Evolutionary conservation across 1,284 basidiomycete species (phyloP).

Genomic region (Trametes hirsuta): DNA sequence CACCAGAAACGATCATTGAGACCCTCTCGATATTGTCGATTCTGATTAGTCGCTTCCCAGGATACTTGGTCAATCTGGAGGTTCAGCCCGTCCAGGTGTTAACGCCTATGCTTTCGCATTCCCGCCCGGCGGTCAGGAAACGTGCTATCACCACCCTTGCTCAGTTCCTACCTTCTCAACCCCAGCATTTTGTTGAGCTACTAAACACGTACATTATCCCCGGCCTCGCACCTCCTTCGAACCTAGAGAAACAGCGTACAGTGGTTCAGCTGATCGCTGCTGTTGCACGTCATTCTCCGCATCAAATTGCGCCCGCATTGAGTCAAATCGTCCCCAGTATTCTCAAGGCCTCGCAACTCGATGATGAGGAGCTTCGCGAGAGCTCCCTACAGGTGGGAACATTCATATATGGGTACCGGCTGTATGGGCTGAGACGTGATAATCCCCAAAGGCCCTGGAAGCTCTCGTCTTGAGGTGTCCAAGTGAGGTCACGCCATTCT

Average conservation of each 20-base stretch:
- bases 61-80: constrained; percentile 61
- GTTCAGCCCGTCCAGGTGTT: constrained; percentile 73
- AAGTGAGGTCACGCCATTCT: constrained; percentile 75
- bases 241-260: constrained; percentile 72
- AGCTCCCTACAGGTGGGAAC: constrained; percentile 67
- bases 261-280: constrained; percentile 82
- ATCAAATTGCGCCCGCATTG: constrained; percentile 62
- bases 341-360: constrained; percentile 64
- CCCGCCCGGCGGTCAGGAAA: constrained; percentile 86
- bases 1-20: constrained; percentile 87
- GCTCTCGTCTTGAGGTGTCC: constrained; percentile 84
- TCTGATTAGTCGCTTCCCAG: constrained; percentile 86
- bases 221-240: constrained; percentile 53
- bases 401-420: neutral
- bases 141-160: constrained; percentile 86
- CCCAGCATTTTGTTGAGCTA: constrained; percentile 58
- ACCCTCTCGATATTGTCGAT: constrained; percentile 91
- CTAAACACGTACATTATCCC: constrained; percentile 65
- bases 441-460: constrained; percentile 71
- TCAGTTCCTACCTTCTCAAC: constrained; percentile 73
- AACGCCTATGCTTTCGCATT: constrained; percentile 74
- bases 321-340: constrained; percentile 69
- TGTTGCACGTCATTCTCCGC: constrained; percentile 72
- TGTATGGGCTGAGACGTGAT: constrained; percentile 7
- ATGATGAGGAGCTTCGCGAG: constrained; percentile 84